Base-by-base conservation (phyloP, 2,329 filamentous ascomycete genomes). In the Fusarium hostae region DNA sequence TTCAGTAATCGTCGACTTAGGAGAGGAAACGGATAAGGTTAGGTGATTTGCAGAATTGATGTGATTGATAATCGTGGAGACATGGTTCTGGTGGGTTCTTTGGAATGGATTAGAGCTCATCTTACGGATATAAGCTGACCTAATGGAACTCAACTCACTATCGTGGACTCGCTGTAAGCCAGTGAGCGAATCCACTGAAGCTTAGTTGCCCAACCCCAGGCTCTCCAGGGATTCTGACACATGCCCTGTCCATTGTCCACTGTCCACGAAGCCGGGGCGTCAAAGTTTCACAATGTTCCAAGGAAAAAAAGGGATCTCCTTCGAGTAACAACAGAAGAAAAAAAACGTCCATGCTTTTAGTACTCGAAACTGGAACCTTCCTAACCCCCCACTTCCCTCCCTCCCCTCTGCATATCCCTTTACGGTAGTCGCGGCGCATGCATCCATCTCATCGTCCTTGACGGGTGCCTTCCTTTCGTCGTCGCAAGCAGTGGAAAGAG, bases 281-380 rank as follows among this genome's bases (percentile, higher is more conserved):
- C 59, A 71, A 59, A 72, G 68, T 71, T 71, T 71, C 64, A 66
- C 55, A 51, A 50, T 57, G 59, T 56, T 58, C 51, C 58, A 60
- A 64, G 66, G 50, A 34, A 67, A 55, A 63, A 64, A 55, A n/a
- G 63, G 47, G 47, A 41, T 39, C 40, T 32, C 11, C n/a, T 18
- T 50, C 30, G 9, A 43, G 16, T 59, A 66, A 35, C 18, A 51
- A 50, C 43, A 34, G 30, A 47, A n/a, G 20, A n/a, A 16, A n/a
- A 51, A 37, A 68, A 57, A 35, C 52, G 40, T 64, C 67, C 43
- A 72, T 67, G 52, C 62, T 70, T 54, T 51, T 22, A 32, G 57
- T 45, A 18, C 58, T 45, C 11, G 47, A 61, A 56, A 59, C 70
- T 72, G 69, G 70, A 72, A 72, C 69, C 66, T 72, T 73, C 70